Evolutionary conservation across 371 early-diverging fungal species (phyloP).

Genomic region (Syncephalis fuscata): DNA sequence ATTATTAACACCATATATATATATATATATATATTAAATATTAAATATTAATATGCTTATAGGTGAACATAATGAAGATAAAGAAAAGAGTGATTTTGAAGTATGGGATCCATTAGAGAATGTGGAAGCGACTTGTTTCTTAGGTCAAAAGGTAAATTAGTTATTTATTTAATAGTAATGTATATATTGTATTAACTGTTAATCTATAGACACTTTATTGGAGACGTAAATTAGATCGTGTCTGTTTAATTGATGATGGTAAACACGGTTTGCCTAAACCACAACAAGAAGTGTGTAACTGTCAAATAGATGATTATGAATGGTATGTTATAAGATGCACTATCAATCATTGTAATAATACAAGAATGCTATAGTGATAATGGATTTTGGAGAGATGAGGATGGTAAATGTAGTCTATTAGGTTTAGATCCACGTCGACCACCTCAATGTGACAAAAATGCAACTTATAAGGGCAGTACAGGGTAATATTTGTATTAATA

Average conservation of each 20-base stretch:
- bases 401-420: conserved; percentile 38
- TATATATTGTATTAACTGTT: conserved; percentile 1
- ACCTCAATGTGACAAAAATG: conserved; percentile 25
- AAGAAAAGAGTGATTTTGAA: conserved; percentile 54
- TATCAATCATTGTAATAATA: conserved; percentile 38
- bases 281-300: too few species aligned
- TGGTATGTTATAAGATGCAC: conserved; percentile 10
- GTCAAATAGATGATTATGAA: too few species aligned
- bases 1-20: background rate
- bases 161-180: too few species aligned
- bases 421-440: conserved; percentile 56
- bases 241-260: conserved; percentile 49
- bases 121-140: conserved; percentile 18
- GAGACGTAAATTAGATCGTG: conserved; percentile 59
- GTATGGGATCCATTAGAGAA: conserved; percentile 38
- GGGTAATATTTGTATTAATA: conserved; percentile 29
- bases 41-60: conserved; percentile 1
- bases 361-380: conserved; percentile 63
- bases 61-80: conserved; percentile 34
- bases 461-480: conserved; percentile 37
- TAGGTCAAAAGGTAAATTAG: conserved; percentile 24
- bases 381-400: conserved; percentile 49
- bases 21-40: too few species aligned
- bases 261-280: conserved; percentile 16
- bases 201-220: conserved; percentile 30